Evolutionary conservation across 2,329 filamentous ascomycete species (phyloP), one percentile per base, ranked within the genome.

Genomic region (Hypomyces perniciosus): DNA sequence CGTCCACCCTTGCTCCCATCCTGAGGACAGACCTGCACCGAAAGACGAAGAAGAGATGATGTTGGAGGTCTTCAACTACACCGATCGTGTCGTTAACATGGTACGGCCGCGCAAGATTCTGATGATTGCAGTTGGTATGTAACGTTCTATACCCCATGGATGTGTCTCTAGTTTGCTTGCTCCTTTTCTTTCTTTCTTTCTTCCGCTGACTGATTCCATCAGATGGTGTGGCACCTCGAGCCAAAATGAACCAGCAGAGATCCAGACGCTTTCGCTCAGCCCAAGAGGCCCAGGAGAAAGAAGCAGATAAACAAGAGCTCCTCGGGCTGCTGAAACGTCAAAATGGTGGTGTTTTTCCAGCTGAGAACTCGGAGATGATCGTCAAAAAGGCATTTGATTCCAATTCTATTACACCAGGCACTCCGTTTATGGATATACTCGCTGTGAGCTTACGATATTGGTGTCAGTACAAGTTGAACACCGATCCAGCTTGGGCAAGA

Each of bases 191-290:
- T 8, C 20, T 20, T 31, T 37, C 27, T 28, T 38, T 29, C n/a
- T 9, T 12, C 13, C 34, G 13, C 34, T 51, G 34, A 50, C 41
- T 30, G 31, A 31, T 2, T 6, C 39, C 6, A 12, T n/a, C 34
- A 90, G 93, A 99, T 72, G 93, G 93, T 66, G 93, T 99, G 57
- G 93, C 93, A 4, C 95, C 93, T 43, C 87, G 93, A 68, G 95
- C 95, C 53, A 99, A 99, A 72, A 99, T 99, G 93, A 99, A 99
- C 68, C 95, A 99, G 68, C 93, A 99, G 72, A 89, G 93, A 55
- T 95, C 93, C 39, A 83, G 93, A 69, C 89, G 93, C 62, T 99
- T 99, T 72, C 86, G 93, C 55, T 88, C 92, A 26, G 93, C 91
- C 2, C 90, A 92, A 67, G 93, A 99, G 67, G 93, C 93, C 12